These are phyloP conservation scores for Atractiella rhizophila DNA, from an alignment of 768 basidiomycete species.

Conservation along the genomic window DNA sequence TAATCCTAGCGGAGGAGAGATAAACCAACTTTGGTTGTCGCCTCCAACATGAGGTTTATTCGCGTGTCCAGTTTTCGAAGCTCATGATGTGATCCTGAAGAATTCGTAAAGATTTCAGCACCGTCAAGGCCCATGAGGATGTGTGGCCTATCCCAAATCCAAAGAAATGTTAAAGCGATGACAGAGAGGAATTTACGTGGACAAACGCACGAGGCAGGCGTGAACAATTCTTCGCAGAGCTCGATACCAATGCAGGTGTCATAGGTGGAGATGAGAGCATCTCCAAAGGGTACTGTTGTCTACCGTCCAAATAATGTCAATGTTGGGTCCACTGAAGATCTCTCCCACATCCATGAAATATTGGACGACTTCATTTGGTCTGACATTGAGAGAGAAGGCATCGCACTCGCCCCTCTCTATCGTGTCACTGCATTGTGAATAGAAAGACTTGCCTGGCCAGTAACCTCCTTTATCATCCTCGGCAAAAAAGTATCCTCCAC, in stretches of 20 bases:
- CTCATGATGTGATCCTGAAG: constrained; percentile 93
- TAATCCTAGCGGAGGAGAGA: too few relatives aligned
- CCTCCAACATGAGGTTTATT: constrained; percentile 86
- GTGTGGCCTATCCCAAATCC: constrained; percentile 42
- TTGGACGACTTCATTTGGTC: not conserved
- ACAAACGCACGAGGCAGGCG: constrained; percentile 55
- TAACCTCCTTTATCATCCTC: constrained; percentile 60
- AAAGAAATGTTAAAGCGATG: not conserved
- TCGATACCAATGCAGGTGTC: constrained; percentile 96
- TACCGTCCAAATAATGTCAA: constrained; percentile 18
- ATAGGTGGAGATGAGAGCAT: constrained; percentile 69
- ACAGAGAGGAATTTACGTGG: not conserved
- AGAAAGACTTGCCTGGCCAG: constrained; percentile 42
- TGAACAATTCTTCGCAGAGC: constrained; percentile 91
- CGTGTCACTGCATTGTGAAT: too few relatives aligned
- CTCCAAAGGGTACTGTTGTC: constrained; percentile 82
- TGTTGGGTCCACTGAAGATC: not conserved
- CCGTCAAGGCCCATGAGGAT: constrained; percentile 95
- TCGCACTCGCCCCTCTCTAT: not conserved
- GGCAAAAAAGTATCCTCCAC: constrained; percentile 83
- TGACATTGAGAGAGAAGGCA: not conserved
- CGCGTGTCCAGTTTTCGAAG: constrained; percentile 80
- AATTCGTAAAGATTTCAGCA: constrained; percentile 97
- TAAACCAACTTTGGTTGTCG: constrained; percentile 28
- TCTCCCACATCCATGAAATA: too few relatives aligned